These are phyloP conservation scores for Nemophila menziesii DNA, from an alignment of 257 asterid genomes.

Conservation along the genomic window DNA sequence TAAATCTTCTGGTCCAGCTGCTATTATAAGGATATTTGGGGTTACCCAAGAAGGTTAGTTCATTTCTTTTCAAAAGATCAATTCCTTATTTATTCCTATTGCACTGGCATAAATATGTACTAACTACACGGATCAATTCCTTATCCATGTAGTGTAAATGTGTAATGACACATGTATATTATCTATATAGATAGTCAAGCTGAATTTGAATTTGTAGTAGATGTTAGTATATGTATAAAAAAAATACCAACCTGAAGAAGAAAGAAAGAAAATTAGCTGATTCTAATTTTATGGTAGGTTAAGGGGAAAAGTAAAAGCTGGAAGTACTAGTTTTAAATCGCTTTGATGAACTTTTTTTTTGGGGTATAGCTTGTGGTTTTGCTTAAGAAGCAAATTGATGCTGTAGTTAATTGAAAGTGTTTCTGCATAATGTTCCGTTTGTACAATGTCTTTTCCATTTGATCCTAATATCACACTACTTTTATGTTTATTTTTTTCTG, in stretches of 20 bases:
- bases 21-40: slow-evolving; percentile 82
- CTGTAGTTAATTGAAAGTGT: neutral
- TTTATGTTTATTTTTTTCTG: neutral
- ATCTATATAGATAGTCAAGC: too few relatives aligned
- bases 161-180: neutral
- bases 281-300: neutral
- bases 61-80: slow-evolving; percentile 6
- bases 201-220: too few relatives aligned
- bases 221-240: too few relatives aligned
- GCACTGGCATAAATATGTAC: too few relatives aligned
- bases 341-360: neutral
- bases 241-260: too few relatives aligned
- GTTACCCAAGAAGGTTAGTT: slow-evolving; percentile 80
- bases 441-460: too few relatives aligned
- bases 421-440: neutral
- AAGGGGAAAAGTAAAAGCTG: neutral
- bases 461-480: neutral
- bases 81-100: too few relatives aligned
- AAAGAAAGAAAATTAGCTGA: too few relatives aligned
- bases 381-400: neutral
- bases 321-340: neutral
- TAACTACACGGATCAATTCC: too few relatives aligned
- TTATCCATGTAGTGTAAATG: too few relatives aligned
- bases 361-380: neutral
- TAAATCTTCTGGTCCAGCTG: slow-evolving; percentile 65